Conservation (phyloP, 2,329 filamentous ascomycete species). For the Trichothecium sympodiale region DNA sequence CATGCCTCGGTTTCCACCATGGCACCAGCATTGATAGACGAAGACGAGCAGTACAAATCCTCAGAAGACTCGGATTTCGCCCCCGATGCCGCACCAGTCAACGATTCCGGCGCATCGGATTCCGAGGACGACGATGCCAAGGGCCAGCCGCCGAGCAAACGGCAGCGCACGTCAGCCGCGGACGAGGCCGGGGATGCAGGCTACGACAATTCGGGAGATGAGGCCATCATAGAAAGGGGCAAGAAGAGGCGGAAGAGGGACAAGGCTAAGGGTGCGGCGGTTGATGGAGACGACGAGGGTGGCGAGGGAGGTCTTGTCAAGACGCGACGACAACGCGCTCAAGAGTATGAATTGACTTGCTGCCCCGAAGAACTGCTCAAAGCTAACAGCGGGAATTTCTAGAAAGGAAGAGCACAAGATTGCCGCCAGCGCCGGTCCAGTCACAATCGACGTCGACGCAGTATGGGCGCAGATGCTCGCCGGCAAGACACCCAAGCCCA, state of each 20-base stretch:
- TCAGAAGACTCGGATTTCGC: constrained; percentile 67
- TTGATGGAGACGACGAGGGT: constrained; percentile 39
- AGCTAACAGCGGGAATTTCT: constrained; percentile 2
- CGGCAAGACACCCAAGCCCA: constrained; percentile 10
- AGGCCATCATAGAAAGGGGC: constrained; percentile 53
- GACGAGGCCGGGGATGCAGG: constrained; percentile 29
- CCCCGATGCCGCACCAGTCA: constrained; percentile 40
- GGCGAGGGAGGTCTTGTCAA: constrained; percentile 57
- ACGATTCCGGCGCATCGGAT: constrained; percentile 38
- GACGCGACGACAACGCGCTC: constrained; percentile 58
- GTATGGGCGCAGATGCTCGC: constrained; percentile 58
- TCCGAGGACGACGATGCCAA: constrained; percentile 28
- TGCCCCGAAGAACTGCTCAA: background rate
- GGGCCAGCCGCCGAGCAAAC: constrained; percentile 10
- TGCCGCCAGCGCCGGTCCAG: constrained; percentile 40
- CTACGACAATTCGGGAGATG: constrained; percentile 62
- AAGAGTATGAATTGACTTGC: constrained; percentile 36
- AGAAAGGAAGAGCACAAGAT: constrained; percentile 48
- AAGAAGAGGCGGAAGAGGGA: constrained; percentile 40
- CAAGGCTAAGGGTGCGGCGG: constrained; percentile 16
- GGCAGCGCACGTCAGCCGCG: constrained; percentile 7
- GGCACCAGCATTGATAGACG: constrained; percentile 27
- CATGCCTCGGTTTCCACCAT: constrained; percentile 2
- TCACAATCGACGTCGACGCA: constrained; percentile 61
- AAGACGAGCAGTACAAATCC: constrained; percentile 52